phyloP scores from a whole-genome alignment of 78 protist species.

The Anaeramoeba flamelloides region DNA sequence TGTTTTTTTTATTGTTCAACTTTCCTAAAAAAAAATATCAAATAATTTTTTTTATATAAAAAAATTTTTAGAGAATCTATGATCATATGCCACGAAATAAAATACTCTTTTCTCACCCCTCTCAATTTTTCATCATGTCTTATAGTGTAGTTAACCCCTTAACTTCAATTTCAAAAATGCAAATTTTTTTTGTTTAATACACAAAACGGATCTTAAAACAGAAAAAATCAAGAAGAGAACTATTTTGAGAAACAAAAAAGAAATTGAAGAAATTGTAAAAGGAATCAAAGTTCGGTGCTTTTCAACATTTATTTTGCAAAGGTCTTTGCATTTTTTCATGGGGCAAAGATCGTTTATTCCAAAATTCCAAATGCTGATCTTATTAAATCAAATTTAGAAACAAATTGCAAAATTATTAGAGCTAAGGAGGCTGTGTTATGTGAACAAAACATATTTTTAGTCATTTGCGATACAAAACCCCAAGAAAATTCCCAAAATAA shows the following conservation, averaged over 20 bases:
- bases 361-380: not conserved
- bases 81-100: too few species aligned
- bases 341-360: not conserved
- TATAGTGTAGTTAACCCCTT: too few species aligned
- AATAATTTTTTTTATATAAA: too few species aligned
- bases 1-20: too few species aligned
- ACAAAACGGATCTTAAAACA: not conserved
- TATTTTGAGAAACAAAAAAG: not conserved
- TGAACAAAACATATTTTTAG: not conserved
- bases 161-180: too few species aligned
- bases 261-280: too few species aligned
- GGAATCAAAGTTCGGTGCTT: not conserved
- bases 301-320: not conserved
- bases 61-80: too few species aligned
- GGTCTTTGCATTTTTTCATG: not conserved
- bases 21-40: too few species aligned
- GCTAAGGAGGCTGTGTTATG: not conserved
- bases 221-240: not conserved
- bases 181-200: not conserved
- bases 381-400: not conserved
- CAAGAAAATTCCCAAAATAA: not conserved
- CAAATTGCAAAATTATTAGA: not conserved
- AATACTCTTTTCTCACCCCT: too few species aligned
- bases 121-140: too few species aligned
- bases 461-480: not conserved